Conservation (phyloP, 2,329 filamentous ascomycete genomes). For the Myriosclerotinia duriaeana region DNA sequence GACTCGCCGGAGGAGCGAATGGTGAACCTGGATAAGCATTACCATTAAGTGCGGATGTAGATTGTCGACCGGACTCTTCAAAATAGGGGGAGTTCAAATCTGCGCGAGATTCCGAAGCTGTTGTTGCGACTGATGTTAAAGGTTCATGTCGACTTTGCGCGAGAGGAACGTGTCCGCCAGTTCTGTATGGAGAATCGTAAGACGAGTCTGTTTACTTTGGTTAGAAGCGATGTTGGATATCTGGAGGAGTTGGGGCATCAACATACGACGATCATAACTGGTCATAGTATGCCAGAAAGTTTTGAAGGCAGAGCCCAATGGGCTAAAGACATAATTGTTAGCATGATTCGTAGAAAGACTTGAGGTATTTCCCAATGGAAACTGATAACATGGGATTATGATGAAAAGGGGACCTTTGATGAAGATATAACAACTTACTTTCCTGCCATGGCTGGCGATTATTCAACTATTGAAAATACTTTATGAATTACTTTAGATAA, state of each 20-base stretch:
- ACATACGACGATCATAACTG: constrained; percentile 67
- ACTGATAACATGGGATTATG: background rate
- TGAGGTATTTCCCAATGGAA: background rate
- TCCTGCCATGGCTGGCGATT: constrained; percentile 22
- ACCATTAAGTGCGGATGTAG: constrained; percentile 53
- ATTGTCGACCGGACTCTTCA: constrained; percentile 63
- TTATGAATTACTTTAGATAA: background rate
- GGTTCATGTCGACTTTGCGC: constrained; percentile 77
- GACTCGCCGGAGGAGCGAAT: constrained; percentile 47
- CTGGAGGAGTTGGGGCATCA: constrained; percentile 7
- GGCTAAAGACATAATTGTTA: constrained; percentile 1
- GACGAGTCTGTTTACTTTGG: constrained; percentile 67
- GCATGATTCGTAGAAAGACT: background rate
- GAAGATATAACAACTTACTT: constrained; percentile 10
- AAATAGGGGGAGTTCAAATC: constrained; percentile 79
- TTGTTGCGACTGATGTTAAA: constrained; percentile 83
- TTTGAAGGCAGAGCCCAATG: constrained; percentile 72
- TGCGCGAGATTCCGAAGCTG: constrained; percentile 79
- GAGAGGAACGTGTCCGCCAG: constrained; percentile 85
- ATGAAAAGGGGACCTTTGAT: constrained; percentile 16
- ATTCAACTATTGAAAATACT: constrained; percentile 3
- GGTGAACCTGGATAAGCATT: constrained; percentile 54
- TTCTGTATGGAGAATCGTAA: constrained; percentile 89
- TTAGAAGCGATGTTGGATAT: background rate
- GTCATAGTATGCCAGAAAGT: constrained; percentile 91